phyloP scores from a whole-genome alignment of 306 rosid species.

The Sindora glabra region DNA sequence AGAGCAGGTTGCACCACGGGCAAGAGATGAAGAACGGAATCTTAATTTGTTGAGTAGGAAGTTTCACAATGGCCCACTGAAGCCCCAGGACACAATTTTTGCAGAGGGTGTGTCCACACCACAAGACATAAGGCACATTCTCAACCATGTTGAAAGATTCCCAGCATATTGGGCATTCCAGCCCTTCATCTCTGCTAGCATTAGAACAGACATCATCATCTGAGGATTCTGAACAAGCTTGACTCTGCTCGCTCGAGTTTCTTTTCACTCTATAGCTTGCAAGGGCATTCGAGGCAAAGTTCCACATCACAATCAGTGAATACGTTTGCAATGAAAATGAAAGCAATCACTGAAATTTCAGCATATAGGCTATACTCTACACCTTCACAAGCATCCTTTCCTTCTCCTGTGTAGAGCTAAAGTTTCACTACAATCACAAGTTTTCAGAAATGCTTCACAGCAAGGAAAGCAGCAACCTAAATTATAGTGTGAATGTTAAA shows the following conservation, averaged over 20 bases:
- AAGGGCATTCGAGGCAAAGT: slow-evolving; percentile 61
- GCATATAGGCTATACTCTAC: slow-evolving; percentile 12
- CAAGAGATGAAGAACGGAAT: slow-evolving; percentile 67
- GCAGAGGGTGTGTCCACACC: slow-evolving; percentile 95
- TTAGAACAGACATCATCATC: slow-evolving; percentile 82
- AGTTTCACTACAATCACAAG: slow-evolving; percentile 20
- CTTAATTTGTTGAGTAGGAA: slow-evolving; percentile 58
- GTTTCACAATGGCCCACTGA: slow-evolving; percentile 69
- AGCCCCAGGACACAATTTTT: slow-evolving; percentile 86
- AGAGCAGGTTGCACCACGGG: slow-evolving; percentile 82
- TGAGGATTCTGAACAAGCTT: slow-evolving; percentile 53
- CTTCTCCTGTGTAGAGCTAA: background rate
- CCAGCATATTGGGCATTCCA: slow-evolving; percentile 91
- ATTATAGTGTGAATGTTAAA: background rate
- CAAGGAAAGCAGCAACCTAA: background rate
- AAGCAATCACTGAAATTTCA: slow-evolving; percentile 8
- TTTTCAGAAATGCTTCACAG: background rate
- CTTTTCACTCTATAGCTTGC: slow-evolving; percentile 57
- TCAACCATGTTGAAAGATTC: slow-evolving; percentile 94
- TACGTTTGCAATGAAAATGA: slow-evolving; percentile 1
- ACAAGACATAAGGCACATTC: slow-evolving; percentile 85
- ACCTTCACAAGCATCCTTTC: slow-evolving; percentile 5
- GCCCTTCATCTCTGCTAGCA: slow-evolving; percentile 67
- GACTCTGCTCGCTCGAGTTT: slow-evolving; percentile 33
- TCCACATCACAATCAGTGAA: slow-evolving; percentile 53